Conservation (phyloP, 129 eudicot genomes). For the Solidago caesia region DNA sequence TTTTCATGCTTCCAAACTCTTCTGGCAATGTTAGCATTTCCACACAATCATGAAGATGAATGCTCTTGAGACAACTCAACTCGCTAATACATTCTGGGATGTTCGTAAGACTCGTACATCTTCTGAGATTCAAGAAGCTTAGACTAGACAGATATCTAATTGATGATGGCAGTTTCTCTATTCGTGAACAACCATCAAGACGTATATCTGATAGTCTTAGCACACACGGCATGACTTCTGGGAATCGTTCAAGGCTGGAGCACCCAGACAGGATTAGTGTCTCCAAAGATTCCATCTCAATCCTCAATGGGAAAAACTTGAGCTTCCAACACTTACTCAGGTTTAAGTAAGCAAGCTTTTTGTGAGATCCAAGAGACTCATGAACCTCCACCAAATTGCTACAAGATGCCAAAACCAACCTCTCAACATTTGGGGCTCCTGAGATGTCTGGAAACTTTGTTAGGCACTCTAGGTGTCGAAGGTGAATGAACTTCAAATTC, state of each 20-base stretch:
- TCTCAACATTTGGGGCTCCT: neutral
- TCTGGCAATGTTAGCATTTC: neutral
- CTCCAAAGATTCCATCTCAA: slow-evolving; percentile 11
- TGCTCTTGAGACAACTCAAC: neutral
- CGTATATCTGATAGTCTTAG: neutral
- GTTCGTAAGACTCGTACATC: neutral
- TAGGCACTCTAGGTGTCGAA: neutral
- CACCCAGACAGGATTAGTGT: neutral
- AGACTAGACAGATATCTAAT: neutral
- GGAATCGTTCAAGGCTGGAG: neutral
- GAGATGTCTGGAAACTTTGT: neutral
- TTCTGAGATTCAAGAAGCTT: neutral
- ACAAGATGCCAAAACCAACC: neutral
- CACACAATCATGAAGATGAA: neutral
- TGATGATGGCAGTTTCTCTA: neutral
- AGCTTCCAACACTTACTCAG: neutral
- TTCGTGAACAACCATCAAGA: neutral
- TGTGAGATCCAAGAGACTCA: slow-evolving; percentile 5
- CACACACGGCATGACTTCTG: neutral
- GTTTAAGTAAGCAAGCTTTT: neutral
- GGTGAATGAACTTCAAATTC: neutral
- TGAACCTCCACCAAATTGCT: neutral
- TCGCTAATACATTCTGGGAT: neutral
- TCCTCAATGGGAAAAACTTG: neutral
- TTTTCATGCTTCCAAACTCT: neutral